phyloP scores from a whole-genome alignment of 1,284 basidiomycete genomes.

The Boletus semigastroideus region DNA sequence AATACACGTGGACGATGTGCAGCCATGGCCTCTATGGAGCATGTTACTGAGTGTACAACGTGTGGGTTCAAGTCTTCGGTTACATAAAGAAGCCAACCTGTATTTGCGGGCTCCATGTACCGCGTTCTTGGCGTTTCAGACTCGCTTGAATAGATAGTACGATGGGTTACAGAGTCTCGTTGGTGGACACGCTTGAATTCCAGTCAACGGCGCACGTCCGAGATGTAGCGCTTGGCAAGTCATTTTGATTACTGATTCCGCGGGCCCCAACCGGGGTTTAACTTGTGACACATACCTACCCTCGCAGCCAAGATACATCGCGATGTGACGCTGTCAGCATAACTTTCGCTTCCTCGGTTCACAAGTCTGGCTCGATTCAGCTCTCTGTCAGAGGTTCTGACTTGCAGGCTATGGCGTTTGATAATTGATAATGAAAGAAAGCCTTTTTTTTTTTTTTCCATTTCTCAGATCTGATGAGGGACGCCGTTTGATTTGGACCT shows the following conservation, averaged over 20 bases:
- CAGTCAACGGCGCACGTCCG: neutral
- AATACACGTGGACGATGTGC: neutral
- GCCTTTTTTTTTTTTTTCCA: too few relatives aligned
- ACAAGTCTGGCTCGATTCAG: neutral
- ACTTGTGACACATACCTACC: neutral
- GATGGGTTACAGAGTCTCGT: neutral
- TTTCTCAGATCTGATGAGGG: too few relatives aligned
- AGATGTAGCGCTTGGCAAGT: neutral
- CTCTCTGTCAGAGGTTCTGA: too few relatives aligned
- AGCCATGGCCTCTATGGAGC: neutral
- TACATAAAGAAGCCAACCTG: constrained; percentile 2
- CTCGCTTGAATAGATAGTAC: neutral
- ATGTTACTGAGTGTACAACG: neutral
- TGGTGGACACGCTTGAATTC: neutral
- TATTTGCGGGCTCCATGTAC: neutral
- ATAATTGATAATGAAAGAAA: too few relatives aligned
- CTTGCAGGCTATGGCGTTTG: too few relatives aligned
- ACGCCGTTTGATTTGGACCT: too few relatives aligned
- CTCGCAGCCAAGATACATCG: neutral
- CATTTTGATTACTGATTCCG: neutral
- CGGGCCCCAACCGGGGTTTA: neutral
- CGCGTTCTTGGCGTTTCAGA: constrained; percentile 14
- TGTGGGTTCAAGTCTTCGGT: neutral
- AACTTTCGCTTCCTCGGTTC: neutral
- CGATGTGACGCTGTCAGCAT: neutral